phyloP scores from a whole-genome alignment of 2,329 filamentous ascomycete species.

The Onygenales sp. region DNA sequence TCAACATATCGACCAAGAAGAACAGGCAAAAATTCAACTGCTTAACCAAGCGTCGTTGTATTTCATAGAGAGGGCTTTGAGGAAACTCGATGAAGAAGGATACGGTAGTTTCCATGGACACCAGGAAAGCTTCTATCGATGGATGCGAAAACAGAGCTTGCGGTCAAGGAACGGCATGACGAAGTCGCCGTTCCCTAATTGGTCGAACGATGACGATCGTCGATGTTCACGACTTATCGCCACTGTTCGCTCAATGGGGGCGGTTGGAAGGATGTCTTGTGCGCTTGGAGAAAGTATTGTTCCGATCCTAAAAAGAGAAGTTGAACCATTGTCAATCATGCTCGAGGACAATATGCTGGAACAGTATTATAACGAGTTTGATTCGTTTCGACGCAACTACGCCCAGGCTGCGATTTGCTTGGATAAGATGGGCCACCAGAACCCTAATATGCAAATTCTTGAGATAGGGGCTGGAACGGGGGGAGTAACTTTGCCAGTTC shows the following conservation, averaged over 20 bases:
- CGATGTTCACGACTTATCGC: background rate
- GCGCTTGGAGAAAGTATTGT: constrained; percentile 12
- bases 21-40: background rate
- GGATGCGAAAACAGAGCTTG: background rate
- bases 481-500: background rate
- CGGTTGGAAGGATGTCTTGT: background rate
- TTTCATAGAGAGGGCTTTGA: background rate
- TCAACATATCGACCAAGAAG: background rate
- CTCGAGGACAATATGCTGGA: constrained; percentile 18
- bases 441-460: constrained; percentile 17
- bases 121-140: background rate
- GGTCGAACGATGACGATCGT: background rate
- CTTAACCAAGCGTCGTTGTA: background rate
- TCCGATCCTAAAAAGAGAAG: constrained; percentile 15
- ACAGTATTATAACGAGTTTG: constrained; percentile 15
- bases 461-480: constrained; percentile 14
- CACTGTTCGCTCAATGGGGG: background rate
- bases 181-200: background rate
- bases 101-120: background rate
- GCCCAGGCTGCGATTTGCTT: constrained; percentile 14
- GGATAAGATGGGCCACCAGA: constrained; percentile 19
- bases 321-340: constrained; percentile 20
- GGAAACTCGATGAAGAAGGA: background rate
- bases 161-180: background rate
- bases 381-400: constrained; percentile 13